A percentile compares a stretch with the other conserved stretches of the same genome.
Conservation (phyloP, 768 basidiomycete species). For the Trametes coccinea region DNA sequence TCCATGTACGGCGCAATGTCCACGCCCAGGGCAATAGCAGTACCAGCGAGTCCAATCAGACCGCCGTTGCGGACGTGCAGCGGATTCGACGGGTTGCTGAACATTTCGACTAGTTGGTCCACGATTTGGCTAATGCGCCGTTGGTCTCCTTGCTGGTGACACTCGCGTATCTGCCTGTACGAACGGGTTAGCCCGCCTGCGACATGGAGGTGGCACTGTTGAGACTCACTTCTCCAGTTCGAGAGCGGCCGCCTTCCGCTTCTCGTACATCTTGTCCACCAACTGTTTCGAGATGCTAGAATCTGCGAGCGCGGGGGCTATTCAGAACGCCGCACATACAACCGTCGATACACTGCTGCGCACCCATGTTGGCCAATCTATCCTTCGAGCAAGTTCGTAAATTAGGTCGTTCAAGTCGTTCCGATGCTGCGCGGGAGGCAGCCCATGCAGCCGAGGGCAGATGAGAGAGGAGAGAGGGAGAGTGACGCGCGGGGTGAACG, state of each 20-base stretch:
- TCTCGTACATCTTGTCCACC: constrained; percentile 94
- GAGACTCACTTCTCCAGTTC: constrained; percentile 88
- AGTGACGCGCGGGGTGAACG: constrained; percentile 19
- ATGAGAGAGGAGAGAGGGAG: not conserved
- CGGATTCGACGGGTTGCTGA: constrained; percentile 77
- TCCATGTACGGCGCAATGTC: constrained; percentile 95
- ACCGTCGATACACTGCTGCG: not conserved
- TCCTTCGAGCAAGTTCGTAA: not conserved
- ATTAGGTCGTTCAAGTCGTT: not conserved
- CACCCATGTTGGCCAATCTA: constrained; percentile 24
- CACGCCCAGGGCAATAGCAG: constrained; percentile 94
- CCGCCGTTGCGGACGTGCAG: constrained; percentile 93
- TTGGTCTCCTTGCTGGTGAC: constrained; percentile 77
- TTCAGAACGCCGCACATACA: constrained; percentile 1
- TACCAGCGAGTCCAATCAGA: constrained; percentile 92
- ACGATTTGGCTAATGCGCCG: constrained; percentile 84
- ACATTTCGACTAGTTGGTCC: constrained; percentile 94
- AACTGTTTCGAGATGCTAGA: constrained; percentile 75
- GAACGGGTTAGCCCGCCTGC: not conserved
- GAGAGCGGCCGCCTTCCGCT: constrained; percentile 91
- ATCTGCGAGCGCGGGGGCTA: constrained; percentile 44
- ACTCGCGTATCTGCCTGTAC: constrained; percentile 80
- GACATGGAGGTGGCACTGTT: not conserved
- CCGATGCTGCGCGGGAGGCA: not conserved
- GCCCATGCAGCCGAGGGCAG: constrained; percentile 12